A percentile compares a stretch with the other conserved stretches of the same genome.
Conservation (phyloP, 345 rosid genomes). For the Camelina neglecta region DNA sequence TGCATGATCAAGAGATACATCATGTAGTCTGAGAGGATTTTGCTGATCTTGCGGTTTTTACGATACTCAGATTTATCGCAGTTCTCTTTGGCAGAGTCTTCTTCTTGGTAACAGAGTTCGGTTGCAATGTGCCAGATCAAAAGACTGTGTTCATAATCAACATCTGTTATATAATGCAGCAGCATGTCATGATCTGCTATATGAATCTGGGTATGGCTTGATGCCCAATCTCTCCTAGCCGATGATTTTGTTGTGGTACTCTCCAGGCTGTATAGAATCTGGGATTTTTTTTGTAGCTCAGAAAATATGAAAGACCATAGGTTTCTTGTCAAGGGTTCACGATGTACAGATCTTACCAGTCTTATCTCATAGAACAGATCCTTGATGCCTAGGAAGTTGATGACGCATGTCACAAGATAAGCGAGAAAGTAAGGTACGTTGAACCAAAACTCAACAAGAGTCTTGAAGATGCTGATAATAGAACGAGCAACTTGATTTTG, state of each 20-base stretch:
- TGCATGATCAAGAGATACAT: constrained; percentile 43
- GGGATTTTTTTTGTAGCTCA: not conserved
- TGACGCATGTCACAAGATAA: not conserved
- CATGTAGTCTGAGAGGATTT: constrained; percentile 42
- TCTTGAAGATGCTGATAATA: not conserved
- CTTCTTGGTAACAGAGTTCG: constrained; percentile 43
- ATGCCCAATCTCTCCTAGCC: constrained; percentile 26
- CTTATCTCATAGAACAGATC: constrained; percentile 3
- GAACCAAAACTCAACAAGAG: not conserved
- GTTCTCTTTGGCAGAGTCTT: not conserved
- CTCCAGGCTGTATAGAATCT: not conserved
- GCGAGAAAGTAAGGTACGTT: not conserved
- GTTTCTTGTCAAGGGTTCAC: not conserved
- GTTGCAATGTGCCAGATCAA: constrained; percentile 62
- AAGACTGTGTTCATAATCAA: constrained; percentile 54
- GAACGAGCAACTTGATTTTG: not conserved
- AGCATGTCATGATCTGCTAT: constrained; percentile 12
- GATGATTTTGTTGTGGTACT: not conserved
- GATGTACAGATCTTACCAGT: constrained; percentile 14
- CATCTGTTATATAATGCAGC: constrained; percentile 14
- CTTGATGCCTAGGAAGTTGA: not conserved
- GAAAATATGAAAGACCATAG: constrained; percentile 1
- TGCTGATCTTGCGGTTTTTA: constrained; percentile 19
- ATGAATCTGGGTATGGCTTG: constrained; percentile 11
- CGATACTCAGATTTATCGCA: not conserved